Evolutionary conservation across 257 asterid species (phyloP), one percentile per base, ranked within the genome.

Genomic region (Ehretia macrophylla): DNA sequence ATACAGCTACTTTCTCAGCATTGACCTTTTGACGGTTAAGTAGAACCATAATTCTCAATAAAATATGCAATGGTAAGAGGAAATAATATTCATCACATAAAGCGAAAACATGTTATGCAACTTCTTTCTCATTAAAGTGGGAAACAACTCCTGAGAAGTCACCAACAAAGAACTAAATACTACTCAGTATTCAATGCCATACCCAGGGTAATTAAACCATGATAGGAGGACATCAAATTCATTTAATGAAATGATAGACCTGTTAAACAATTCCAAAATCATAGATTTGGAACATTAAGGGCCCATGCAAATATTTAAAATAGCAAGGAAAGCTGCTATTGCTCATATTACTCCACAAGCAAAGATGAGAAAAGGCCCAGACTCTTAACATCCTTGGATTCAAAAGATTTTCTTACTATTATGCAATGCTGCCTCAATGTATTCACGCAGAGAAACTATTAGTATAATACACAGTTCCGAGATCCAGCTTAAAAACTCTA

Each of bases 1-100:
- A 80, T 8, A 91, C 95, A 32, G 97, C 98, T 60, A 88, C 77
- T 60, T 88, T 92, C 17, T 92, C 98, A 17, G 97, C 97, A 67
- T 92, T 88, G 32, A 84, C 85, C 98, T 88, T 63, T 77, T 32
- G 38, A 46, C 51, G 57, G n/a, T 17, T 39, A 53, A n/a, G 35
- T 5, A 68, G 59, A 56, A 49, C 62, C 56, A 69, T 14, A 45
- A 74, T 49, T n/a, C 48, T 23, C 49, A 50, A 40, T 21, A 56
- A 12, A 27, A 44, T 17, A 54, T 20, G 10, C 13, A 18, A 48
- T 1, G 59, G 5, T 1, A 6, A n/a, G 17, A 23, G 22, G 10
- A 55, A 51, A n/a, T 22, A 35, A 48, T 11, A n/a, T 21, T 27
- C 14, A 59, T 12, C 16, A 10, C 40, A 14, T 8, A 14, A 63